Evolutionary conservation across 805 yeast genomes (phyloP).

Genomic region (Monosporozyma siamensis): DNA sequence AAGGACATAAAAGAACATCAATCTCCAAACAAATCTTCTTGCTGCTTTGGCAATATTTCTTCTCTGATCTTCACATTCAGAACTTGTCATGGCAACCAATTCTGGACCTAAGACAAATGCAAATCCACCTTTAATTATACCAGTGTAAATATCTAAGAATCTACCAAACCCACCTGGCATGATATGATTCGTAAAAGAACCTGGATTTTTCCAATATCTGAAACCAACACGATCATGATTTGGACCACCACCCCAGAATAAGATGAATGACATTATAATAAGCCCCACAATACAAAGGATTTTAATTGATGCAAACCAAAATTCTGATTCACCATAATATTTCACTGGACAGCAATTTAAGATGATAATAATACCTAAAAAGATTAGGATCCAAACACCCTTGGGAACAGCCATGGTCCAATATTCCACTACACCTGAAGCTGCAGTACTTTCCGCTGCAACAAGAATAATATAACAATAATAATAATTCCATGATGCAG

Average conservation of each 20-base stretch:
- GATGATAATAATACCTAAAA: conserved; percentile 37
- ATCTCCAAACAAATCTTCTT: conserved; percentile 49
- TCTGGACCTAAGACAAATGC: conserved; percentile 59
- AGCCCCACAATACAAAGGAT: conserved; percentile 39
- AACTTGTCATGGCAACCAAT: conserved; percentile 46
- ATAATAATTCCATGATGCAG: conserved; percentile 50
- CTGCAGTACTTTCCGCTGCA: conserved; percentile 57
- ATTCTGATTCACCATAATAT: conserved; percentile 35
- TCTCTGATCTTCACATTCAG: conserved; percentile 54
- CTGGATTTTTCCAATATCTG: conserved; percentile 56
- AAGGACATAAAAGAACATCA: conserved; percentile 49
- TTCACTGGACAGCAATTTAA: conserved; percentile 46
- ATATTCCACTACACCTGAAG: conserved; percentile 51
- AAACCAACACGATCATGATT: conserved; percentile 49
- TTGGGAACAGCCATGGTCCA: conserved; percentile 46
- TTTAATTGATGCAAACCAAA: conserved; percentile 37
- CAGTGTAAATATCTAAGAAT: conserved; percentile 56
- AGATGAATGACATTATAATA: conserved; percentile 36
- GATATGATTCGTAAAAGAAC: conserved; percentile 45
- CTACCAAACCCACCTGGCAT: conserved; percentile 48
- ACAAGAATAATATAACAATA: conserved; percentile 41
- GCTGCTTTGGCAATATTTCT: conserved; percentile 55
- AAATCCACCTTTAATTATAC: conserved; percentile 54
- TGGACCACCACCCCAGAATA: conserved; percentile 44
- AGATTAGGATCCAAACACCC: conserved; percentile 52